Evolutionary conservation across 768 basidiomycete genomes (phyloP).

Genomic region (Hericium alpestre): DNA sequence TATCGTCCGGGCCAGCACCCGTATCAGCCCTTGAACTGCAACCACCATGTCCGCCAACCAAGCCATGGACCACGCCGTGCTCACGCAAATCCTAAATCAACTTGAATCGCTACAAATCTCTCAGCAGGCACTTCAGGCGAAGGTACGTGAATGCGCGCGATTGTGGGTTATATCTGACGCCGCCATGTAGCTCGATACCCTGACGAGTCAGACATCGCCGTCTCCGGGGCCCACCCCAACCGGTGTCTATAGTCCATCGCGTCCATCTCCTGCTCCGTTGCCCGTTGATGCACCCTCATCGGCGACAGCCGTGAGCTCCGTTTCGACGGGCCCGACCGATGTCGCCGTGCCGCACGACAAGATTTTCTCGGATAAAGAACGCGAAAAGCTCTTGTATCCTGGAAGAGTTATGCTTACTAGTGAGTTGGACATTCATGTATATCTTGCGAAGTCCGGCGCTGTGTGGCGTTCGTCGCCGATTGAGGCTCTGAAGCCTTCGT

Average conservation of each 20-base stretch:
- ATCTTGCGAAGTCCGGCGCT: background rate
- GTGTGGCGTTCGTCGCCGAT: background rate
- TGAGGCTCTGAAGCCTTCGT: too few relatives aligned
- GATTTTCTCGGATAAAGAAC: slow-evolving; percentile 41
- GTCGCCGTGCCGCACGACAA: slow-evolving; percentile 7
- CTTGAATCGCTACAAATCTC: slow-evolving; percentile 61
- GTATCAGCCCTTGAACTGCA: background rate
- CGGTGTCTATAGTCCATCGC: slow-evolving; percentile 19
- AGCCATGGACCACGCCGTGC: slow-evolving; percentile 35
- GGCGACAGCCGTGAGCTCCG: slow-evolving; percentile 17
- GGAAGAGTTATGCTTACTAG: slow-evolving; percentile 77
- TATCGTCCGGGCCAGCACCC: background rate
- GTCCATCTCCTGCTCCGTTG: slow-evolving; percentile 21
- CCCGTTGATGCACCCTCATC: slow-evolving; percentile 17
- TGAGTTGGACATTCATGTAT: slow-evolving; percentile 30
- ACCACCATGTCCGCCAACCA: slow-evolving; percentile 3
- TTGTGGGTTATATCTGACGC: background rate
- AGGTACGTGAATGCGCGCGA: slow-evolving; percentile 34
- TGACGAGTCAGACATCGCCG: slow-evolving; percentile 22
- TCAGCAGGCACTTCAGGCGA: slow-evolving; percentile 70
- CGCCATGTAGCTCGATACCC: slow-evolving; percentile 38
- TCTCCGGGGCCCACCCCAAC: slow-evolving; percentile 19
- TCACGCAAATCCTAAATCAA: slow-evolving; percentile 65
- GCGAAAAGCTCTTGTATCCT: slow-evolving; percentile 71
- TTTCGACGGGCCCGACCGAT: slow-evolving; percentile 6